Evolutionary conservation across 768 basidiomycete genomes (phyloP).

Genomic region (Tricholoma furcatifolium): DNA sequence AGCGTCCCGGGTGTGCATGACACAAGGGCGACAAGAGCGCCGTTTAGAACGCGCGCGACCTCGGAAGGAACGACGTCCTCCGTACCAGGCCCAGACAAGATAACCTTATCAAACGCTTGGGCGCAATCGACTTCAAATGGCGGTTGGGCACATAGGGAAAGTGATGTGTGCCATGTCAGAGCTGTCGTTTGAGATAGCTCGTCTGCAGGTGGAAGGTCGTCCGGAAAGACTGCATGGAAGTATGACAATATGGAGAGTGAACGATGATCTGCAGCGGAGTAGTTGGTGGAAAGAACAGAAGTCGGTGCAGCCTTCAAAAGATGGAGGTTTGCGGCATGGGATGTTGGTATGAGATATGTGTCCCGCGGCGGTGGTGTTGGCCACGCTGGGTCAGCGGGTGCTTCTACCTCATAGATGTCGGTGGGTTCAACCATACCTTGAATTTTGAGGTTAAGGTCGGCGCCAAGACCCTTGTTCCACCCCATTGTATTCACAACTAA

Average conservation of each 20-base stretch:
- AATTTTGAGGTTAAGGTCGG: conserved; percentile 70
- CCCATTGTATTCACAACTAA: conserved; percentile 96
- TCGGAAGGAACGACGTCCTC: conserved; percentile 80
- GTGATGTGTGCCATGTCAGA: conserved; percentile 59
- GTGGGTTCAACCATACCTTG: conserved; percentile 64
- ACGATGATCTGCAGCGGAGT: conserved; percentile 68
- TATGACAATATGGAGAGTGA: conserved; percentile 73
- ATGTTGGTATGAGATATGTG: background rate
- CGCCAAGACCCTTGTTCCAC: conserved; percentile 93
- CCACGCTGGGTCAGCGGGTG: conserved; percentile 25
- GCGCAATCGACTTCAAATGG: conserved; percentile 73
- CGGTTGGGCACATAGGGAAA: conserved; percentile 63
- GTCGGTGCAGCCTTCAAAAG: conserved; percentile 45
- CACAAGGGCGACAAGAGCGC: conserved; percentile 77
- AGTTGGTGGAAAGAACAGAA: conserved; percentile 41
- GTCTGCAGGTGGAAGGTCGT: conserved; percentile 10
- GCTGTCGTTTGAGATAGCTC: conserved; percentile 36
- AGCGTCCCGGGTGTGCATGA: conserved; percentile 43
- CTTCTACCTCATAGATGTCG: conserved; percentile 53
- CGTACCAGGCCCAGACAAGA: conserved; percentile 68
- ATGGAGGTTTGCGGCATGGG: conserved; percentile 29
- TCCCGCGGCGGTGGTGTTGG: conserved; percentile 4
- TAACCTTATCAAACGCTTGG: conserved; percentile 57
- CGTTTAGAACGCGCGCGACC: conserved; percentile 70
- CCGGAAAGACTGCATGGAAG: conserved; percentile 55